These are phyloP conservation scores for Trichomonas vaginalis DNA, from an alignment of 208 protist genomes.

Conservation along the genomic window DNA sequence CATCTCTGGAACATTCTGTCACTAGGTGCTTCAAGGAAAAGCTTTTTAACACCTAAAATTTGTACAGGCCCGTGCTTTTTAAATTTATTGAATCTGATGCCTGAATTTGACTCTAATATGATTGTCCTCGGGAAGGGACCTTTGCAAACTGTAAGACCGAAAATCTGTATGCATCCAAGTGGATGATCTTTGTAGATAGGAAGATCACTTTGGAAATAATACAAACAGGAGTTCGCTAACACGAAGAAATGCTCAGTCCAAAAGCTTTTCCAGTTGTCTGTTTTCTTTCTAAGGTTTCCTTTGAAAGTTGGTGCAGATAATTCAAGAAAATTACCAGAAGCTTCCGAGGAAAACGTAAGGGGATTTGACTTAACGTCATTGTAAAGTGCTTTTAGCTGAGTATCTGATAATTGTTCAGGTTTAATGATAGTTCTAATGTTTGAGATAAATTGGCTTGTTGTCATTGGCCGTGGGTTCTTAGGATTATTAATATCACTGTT, in stretches of 20 bases:
- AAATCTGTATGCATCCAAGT: neutral
- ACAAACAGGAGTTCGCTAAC: neutral
- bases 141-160: neutral
- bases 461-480: neutral
- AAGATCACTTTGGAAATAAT: neutral
- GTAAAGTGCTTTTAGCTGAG: neutral
- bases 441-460: neutral
- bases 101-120: neutral
- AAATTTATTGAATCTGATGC: neutral
- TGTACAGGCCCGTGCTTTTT: neutral
- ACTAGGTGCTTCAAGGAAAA: neutral
- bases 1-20: neutral
- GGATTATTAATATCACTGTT: slow-evolving; percentile 15
- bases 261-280: neutral
- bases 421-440: neutral
- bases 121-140: neutral
- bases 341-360: neutral
- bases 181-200: neutral
- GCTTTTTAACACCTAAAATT: neutral
- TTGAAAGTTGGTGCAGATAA: neutral
- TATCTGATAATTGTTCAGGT: neutral
- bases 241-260: neutral
- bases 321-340: neutral
- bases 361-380: neutral
- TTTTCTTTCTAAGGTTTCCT: neutral